Base-by-base conservation (phyloP, 2,329 filamentous ascomycete genomes). In the Phyllosticta capitalensis region DNA sequence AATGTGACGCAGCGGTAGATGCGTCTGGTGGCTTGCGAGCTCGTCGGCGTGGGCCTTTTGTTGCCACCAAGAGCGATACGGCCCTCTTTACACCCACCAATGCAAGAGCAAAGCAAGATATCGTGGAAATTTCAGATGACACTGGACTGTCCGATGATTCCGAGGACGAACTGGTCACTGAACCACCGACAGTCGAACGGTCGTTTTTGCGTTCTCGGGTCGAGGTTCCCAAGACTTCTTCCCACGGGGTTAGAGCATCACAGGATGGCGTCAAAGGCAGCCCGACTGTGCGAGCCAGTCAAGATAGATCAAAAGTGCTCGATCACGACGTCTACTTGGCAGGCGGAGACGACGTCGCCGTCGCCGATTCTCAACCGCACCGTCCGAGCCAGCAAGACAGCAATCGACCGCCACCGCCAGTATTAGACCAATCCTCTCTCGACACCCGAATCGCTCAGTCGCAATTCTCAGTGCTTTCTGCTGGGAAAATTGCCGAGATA, bases 341-440 rank as follows among this genome's bases (percentile, higher is more conserved):
- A 38, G 45, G n/a, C 5, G 52, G 21, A 9, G 56, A 61, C n/a
- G 56, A 56, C 12, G 70, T 74, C 21, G 73, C 76, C 9, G 68
- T 79, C 19, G 75, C 75, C 60, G 73, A 79, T 60, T 79, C 77
- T 17, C 77, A 79, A 58, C 74, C 75, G 10, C 68, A 71, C 9
- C 63, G 64, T 17, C 58, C 55, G 54, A 63, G 62, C 14, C 63
- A 68, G 26, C 57, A 65, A 14, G 67, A 70, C 9, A 67, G 65
- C 55, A 62, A 67, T 48, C 65, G 63, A 5, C 67, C 61, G 21
- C 70, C 69, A n/a, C 68, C 67, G 45, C 61, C 64, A 12, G 58
- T 67, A 9, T 64, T 68, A 5, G 68, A 72, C n/a, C 68, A 68
- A 20, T 75, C 75, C 1, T 75, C 72, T 10, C 68, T 71, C 4